Percentiles rank a stretch among this genome's conserved stretches.
These are phyloP conservation scores for Aphanomyces astaci DNA, from an alignment of 352 stramenopile species.

Conservation along the genomic window DNA sequence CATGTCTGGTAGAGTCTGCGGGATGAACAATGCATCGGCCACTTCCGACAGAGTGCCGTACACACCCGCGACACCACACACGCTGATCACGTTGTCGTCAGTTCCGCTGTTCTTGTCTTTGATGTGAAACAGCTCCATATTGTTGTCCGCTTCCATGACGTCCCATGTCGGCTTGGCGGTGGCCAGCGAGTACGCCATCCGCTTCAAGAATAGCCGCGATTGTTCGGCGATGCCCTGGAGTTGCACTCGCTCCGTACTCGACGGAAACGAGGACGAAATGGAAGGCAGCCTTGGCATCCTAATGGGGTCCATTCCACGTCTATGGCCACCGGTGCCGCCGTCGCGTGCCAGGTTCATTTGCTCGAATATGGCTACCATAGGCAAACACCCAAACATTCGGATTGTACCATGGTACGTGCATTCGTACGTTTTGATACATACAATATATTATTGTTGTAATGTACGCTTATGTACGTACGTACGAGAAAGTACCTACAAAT, in stretches of 20 bases:
- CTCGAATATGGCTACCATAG: neutral
- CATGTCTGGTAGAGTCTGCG: neutral
- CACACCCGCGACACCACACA: slow-evolving; percentile 9
- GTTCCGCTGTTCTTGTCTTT: slow-evolving; percentile 5
- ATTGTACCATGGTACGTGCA: neutral
- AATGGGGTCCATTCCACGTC: neutral
- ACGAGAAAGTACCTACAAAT: too few relatives aligned
- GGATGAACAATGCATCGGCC: neutral
- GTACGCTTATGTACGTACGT: too few relatives aligned
- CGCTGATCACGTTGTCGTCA: slow-evolving; percentile 1
- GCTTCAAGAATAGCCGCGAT: slow-evolving; percentile 13
- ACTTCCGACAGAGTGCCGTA: slow-evolving; percentile 6
- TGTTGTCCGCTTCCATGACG: slow-evolving; percentile 10
- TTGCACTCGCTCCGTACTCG: slow-evolving; percentile 1
- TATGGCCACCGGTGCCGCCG: neutral
- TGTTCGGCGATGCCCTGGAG: slow-evolving; percentile 19
- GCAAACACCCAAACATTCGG: neutral
- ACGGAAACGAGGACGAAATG: slow-evolving; percentile 9
- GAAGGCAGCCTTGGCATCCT: neutral
- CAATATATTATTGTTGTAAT: too few relatives aligned
- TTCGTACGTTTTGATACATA: neutral
- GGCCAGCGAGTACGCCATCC: slow-evolving; percentile 5
- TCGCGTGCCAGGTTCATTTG: neutral
- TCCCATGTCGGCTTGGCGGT: slow-evolving; percentile 1
- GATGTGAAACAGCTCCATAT: slow-evolving; percentile 22